Conservation (phyloP, 2,329 filamentous ascomycete genomes). For the Didymella exigua region DNA sequence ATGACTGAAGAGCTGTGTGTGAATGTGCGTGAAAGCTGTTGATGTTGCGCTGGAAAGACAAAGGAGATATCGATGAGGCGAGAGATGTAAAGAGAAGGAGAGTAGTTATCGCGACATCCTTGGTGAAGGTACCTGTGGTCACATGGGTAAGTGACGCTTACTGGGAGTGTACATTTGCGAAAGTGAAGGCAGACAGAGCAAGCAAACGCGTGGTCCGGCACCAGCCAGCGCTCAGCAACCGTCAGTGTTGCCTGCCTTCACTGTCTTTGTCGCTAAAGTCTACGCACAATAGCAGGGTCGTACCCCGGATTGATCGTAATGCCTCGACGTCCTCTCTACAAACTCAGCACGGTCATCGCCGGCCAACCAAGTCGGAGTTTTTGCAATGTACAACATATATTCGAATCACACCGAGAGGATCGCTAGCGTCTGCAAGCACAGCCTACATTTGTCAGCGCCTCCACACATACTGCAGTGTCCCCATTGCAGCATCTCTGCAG, state of each 20-base stretch:
- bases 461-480: constrained; percentile 29
- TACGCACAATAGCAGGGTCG: not conserved
- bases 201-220: not conserved
- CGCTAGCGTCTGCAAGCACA: constrained; percentile 32
- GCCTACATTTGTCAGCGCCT: constrained; percentile 27
- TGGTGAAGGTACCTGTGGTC: constrained; percentile 19
- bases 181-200: constrained; percentile 19
- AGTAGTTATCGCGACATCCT: too few relatives aligned
- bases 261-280: not conserved
- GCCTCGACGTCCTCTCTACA: not conserved
- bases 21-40: too few relatives aligned
- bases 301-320: not conserved
- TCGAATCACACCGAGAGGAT: constrained; percentile 18
- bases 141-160: not conserved
- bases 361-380: not conserved
- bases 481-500: constrained; percentile 19
- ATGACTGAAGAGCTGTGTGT: not conserved
- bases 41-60: not conserved
- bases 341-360: not conserved
- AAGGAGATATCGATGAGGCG: too few relatives aligned
- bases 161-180: not conserved
- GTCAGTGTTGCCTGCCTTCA: constrained; percentile 3
- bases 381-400: constrained; percentile 4
- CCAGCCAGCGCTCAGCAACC: not conserved
- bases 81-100: not conserved